Percentiles rank a stretch among this genome's conserved stretches.
Conservation (phyloP, 306 rosid species). For the Sphenostylis stenocarpa region DNA sequence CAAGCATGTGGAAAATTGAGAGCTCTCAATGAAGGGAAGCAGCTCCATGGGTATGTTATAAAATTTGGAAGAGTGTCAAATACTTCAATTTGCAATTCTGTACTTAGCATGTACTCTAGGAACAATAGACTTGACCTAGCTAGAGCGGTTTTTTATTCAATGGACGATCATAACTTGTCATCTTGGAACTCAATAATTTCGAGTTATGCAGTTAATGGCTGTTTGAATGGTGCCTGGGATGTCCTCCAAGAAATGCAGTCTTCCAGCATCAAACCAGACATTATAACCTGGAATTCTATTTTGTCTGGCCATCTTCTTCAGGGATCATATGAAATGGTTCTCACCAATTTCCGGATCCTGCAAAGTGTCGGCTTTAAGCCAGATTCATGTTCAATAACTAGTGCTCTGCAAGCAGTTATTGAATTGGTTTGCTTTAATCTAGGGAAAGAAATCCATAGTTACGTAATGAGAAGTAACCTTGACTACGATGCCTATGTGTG, state of each 20-base stretch:
- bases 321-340: slow-evolving; percentile 47
- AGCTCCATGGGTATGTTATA: slow-evolving; percentile 73
- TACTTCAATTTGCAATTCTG: slow-evolving; percentile 57
- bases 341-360: slow-evolving; percentile 46
- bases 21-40: slow-evolving; percentile 68
- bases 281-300: slow-evolving; percentile 70
- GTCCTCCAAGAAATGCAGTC: slow-evolving; percentile 45
- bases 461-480: slow-evolving; percentile 52
- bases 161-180: slow-evolving; percentile 48
- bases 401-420: slow-evolving; percentile 58
- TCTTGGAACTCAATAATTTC: slow-evolving; percentile 78
- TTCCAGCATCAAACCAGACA: slow-evolving; percentile 55
- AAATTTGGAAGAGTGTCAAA: slow-evolving; percentile 44
- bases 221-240: slow-evolving; percentile 49
- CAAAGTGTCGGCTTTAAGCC: slow-evolving; percentile 50
- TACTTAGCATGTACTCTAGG: slow-evolving; percentile 71
- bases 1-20: slow-evolving; percentile 74
- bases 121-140: slow-evolving; percentile 49
- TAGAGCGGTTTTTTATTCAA: slow-evolving; percentile 54
- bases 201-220: slow-evolving; percentile 45
- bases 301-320: slow-evolving; percentile 63
- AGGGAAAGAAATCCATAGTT: slow-evolving; percentile 69
- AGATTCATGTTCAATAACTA: slow-evolving; percentile 59
- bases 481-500: slow-evolving; percentile 59
- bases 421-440: slow-evolving; percentile 49